Evolutionary conservation across 176 grass and related monocot genomes (phyloP), one percentile per base, ranked within the genome.

Genomic region (Tillandsia leiboldiana): DNA sequence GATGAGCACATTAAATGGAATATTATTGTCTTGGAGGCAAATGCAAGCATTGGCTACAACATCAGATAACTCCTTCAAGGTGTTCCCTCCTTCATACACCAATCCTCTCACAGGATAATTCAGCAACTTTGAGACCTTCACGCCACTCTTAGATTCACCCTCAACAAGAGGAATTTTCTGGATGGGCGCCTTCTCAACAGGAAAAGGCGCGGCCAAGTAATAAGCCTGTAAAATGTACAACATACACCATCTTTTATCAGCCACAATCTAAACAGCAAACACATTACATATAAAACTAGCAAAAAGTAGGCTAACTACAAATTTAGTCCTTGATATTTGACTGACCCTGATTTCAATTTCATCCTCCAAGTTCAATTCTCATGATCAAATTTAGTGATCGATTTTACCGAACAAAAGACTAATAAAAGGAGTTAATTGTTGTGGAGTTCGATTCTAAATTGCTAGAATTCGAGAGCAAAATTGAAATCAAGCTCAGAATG

Each of bases 81-180:
- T 75, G 49, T 85, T 87, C 27, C 84, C 89, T 79, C 76, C 87
- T 51, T 92, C 84, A 73, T 85, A 99, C 49, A 99, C 87, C 68
- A 99, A 80, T 13, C 82, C 94, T 81, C 87, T 90, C 71, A 93
- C 94, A 23, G 94, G 95, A 64, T 99, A 99, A 75, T 99, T 86
- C 65, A 88, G 70, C 72, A 99, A 82, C 51, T 82, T 86, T 49
- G 84, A 99, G 47, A 94, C 77, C 48, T 88, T 94, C 51, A 99
- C 83, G 5, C 79, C 82, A 68, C 68, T 76, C 56, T 88, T 82
- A 63, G 69, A 78, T 59, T 63, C 18, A 47, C 70, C 82, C 66
- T 85, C 64, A 1, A 48, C 75, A 26, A 93, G 78, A 29, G 79
- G 68, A 64, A 99, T 93, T 80, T 77, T 94, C 64, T 80, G 51